These are phyloP conservation scores for Suillus bovinus DNA, from an alignment of 768 basidiomycete species.

Conservation along the genomic window DNA sequence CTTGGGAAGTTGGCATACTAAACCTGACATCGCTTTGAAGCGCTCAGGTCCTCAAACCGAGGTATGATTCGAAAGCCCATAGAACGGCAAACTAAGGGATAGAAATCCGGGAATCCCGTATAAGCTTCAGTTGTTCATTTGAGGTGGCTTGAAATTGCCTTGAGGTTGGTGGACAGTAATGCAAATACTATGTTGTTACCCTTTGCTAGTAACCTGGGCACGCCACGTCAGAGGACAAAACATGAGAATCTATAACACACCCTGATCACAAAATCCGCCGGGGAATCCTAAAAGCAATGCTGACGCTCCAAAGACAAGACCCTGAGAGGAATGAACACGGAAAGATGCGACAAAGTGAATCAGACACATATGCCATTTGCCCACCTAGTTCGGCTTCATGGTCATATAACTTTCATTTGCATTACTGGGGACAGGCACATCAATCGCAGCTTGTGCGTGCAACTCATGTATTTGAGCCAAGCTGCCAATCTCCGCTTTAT, in stretches of 20 bases:
- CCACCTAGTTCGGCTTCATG: conserved; percentile 20
- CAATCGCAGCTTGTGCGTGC: conserved; percentile 17
- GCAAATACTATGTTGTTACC: conserved; percentile 16
- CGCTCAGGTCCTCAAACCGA: conserved; percentile 30
- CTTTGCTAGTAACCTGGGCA: conserved; percentile 41
- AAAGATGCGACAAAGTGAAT: neutral
- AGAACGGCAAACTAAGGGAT: conserved; percentile 35
- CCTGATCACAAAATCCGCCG: conserved; percentile 38
- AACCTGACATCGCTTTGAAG: conserved; percentile 15
- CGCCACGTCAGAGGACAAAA: conserved; percentile 6
- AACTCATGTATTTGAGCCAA: conserved; percentile 17
- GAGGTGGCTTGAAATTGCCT: conserved; percentile 39
- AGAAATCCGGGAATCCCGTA: no score
- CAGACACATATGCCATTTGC: neutral
- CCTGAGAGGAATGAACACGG: conserved; percentile 8
- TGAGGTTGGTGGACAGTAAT: neutral
- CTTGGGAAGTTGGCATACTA: neutral
- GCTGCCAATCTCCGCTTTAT: conserved; percentile 65
- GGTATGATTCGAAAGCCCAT: conserved; percentile 35
- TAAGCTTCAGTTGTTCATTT: conserved; percentile 39
- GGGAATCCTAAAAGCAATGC: conserved; percentile 32
- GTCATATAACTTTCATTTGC: conserved; percentile 23
- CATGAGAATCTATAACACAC: conserved; percentile 14
- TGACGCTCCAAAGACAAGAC: conserved; percentile 26
- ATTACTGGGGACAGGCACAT: conserved; percentile 16